Conservation (phyloP, 768 basidiomycete genomes). For the Amanita fuliginea region DNA sequence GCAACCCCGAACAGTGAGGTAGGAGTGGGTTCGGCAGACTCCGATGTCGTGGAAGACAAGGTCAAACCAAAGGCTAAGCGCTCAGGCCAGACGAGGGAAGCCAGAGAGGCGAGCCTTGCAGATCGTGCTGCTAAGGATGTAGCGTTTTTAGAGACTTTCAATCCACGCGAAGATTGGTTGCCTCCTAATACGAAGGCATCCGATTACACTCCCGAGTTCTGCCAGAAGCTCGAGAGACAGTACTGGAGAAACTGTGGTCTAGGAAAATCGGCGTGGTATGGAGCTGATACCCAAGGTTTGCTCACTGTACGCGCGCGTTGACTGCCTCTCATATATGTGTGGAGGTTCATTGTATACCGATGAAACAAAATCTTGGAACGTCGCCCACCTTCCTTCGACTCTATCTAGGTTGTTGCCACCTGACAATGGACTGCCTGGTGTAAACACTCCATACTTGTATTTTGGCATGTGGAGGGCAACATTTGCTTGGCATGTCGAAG, state of each 20-base stretch:
- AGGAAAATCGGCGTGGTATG: constrained; percentile 93
- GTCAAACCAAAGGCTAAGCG: constrained; percentile 23
- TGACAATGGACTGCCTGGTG: constrained; percentile 73
- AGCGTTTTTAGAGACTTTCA: constrained; percentile 60
- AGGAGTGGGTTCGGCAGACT: constrained; percentile 8
- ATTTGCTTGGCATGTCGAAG: constrained; percentile 99
- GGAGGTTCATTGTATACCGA: constrained; percentile 66
- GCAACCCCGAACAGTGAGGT: constrained; percentile 17
- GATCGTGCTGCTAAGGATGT: constrained; percentile 32
- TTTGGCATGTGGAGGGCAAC: constrained; percentile 99
- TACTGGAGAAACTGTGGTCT: constrained; percentile 90
- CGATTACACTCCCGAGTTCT: constrained; percentile 86
- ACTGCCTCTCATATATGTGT: neutral
- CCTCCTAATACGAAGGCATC: constrained; percentile 57
- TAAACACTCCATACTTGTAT: constrained; percentile 95
- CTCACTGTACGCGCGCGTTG: constrained; percentile 7
- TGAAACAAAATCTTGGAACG: constrained; percentile 82
- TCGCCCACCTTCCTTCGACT: constrained; percentile 81
- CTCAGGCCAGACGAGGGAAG: constrained; percentile 31
- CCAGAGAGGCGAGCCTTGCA: constrained; percentile 39
- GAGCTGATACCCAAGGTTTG: constrained; percentile 87
- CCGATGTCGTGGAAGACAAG: constrained; percentile 14
- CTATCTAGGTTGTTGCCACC: constrained; percentile 70
- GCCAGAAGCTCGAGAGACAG: constrained; percentile 74
- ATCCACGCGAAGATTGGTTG: constrained; percentile 68